Evolutionary conservation across 2,329 filamentous ascomycete species (phyloP), one percentile per base, ranked within the genome.

Genomic region (Cladosporium velox): DNA sequence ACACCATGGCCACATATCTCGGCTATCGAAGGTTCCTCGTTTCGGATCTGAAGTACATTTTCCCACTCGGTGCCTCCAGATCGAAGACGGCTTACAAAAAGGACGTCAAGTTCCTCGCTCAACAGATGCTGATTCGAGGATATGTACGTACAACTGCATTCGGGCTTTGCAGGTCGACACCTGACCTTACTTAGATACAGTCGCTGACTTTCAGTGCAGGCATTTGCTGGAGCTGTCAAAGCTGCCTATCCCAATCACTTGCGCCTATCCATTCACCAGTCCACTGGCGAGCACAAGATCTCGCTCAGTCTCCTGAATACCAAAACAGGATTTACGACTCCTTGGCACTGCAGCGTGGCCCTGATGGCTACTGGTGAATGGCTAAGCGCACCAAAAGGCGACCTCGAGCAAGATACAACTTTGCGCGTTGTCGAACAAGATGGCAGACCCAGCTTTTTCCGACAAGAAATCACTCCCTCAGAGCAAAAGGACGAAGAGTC

Each of bases 41-140:
- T 47, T 65, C 66, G 5, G 68, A 69, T 51, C 60, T 69, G 47
- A 57, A 67, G 49, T 41, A 69, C 28, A 60, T 69, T 10, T 68
- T 65, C 51, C 68, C 68, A 3, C 21, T 67, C 14, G 65, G 68
- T 30, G 28, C 58, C 1, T 35, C 47, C 15, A 62, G 65, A 24
- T 60, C 68, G 41, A 68, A 67, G 59, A 59, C 59, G 21, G 44
- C 63, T 18, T 68, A 60, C 62, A 68, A 69, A 55, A 67, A 59
- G 49, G 63, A 65, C 4, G 51, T 68, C 32, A 65, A 68, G 24
- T 69, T 67, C 30, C 35, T 69, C 30, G 68, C 68, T 14, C 66
- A 69, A 49, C 66, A 69, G 38, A 69, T 68, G 68, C 38, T 69
- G 26, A 66, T 66, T 28, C 62, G 68, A 67, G 68, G 68, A 51